A percentile compares a stretch with the other conserved stretches of the same genome.
phyloP scores from a whole-genome alignment of 148 eudicot species.

The Bassia scoparia region DNA sequence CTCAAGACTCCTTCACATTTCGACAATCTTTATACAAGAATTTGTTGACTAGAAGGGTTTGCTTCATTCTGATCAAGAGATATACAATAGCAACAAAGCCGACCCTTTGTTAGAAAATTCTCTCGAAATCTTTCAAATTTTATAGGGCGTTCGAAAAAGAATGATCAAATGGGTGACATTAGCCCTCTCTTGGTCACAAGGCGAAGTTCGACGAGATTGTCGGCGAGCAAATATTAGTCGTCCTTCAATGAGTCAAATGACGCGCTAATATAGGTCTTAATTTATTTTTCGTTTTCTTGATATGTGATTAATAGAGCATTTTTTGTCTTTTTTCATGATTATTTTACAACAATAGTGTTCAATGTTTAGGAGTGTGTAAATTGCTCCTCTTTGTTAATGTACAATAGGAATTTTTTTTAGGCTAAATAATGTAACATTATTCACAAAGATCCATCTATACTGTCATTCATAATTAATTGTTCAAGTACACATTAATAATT shows the following conservation, averaged over 20 bases:
- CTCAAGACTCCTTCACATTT: conserved; percentile 35
- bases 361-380: conserved; percentile 5
- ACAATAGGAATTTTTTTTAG: neutral
- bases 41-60: conserved; percentile 44
- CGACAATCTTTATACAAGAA: conserved; percentile 52
- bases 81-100: conserved; percentile 45
- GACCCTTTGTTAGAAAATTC: conserved; percentile 43
- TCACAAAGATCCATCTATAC: neutral
- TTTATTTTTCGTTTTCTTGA: neutral
- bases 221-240: conserved; percentile 14
- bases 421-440: conserved; percentile 6
- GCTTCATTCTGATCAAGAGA: conserved; percentile 56
- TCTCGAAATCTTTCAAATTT: conserved; percentile 28
- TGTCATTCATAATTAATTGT: neutral
- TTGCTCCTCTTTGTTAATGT: conserved; percentile 5
- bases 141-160: conserved; percentile 34
- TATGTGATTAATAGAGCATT: neutral
- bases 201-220: conserved; percentile 39
- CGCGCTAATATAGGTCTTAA: neutral
- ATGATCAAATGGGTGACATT: conserved; percentile 58
- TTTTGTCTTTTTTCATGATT: neutral
- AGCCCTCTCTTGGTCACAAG: conserved; percentile 40
- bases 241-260: neutral
- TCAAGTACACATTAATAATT: no score
- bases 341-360: neutral